Base-by-base conservation (phyloP, 2,329 filamentous ascomycete genomes). In the Pezicula neosporulosa region DNA sequence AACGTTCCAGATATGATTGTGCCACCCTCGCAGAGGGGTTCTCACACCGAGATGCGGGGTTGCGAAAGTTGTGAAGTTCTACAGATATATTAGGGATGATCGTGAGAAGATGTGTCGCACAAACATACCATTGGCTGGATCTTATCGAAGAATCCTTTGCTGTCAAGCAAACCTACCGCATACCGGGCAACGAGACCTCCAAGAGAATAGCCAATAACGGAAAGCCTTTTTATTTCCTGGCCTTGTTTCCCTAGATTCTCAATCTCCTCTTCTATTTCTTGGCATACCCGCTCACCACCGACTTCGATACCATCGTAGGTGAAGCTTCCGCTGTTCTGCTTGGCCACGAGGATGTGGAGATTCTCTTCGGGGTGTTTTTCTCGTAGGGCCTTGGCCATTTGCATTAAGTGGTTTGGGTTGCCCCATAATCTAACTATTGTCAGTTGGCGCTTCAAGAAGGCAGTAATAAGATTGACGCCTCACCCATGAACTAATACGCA, bases 31-130 rank as follows among this genome's bases (percentile, higher is more conserved):
- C 41, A 85, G 70, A 1, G 89, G 88, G 1, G 83, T 82, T 46
- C 87, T 77, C 1, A 88, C 87, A n/a, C 89, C 89, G 7, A 92
- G 77, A 69, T 92, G 89, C 21, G 89, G 93, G 30, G 88, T 86
- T 5, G 89, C 93, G 70, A 97, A 97, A 1, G 92, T 96, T 2
- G 87, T 90, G 70, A 97, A 97, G 75, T 96, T 97, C 81, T 87
- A 56, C 8, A 19, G 6, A 9, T 38, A 38, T 55, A 38, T 55
- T 45, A 24, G 19, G 27, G 13, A 4, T 16, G 18, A 16, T 19
- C n/a, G 19, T 28, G 7, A 12, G 6, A 18, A 53, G 35, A 16
- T 15, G 19, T 18, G 21, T 12, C 21, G 21, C 27, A 18, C 27
- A 8, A 38, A 60, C 73, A 44, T 73, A 87, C 84, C 70, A 93